Evolutionary conservation across 768 basidiomycete species (phyloP), one percentile per base, ranked within the genome.

Genomic region (Wakefieldia striispora): DNA sequence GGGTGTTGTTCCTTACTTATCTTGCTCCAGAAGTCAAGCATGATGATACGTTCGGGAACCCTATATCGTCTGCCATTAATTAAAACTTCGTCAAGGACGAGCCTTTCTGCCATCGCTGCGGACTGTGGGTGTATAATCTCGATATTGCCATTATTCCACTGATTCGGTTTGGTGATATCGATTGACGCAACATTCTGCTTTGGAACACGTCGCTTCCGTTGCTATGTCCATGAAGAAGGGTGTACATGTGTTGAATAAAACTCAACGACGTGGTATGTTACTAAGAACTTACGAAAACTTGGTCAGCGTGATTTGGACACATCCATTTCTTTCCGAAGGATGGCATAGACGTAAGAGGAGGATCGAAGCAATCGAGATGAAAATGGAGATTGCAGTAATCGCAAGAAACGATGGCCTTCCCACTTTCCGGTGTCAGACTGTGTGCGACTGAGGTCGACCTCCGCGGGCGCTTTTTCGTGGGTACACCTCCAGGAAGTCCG

Each of bases 251-350:
- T 45, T 42, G 23, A 56, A 40, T 39, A 14, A 48, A n/a, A 41
- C 14, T 31, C 47, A 16, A 33, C 14, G 21, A 21, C 26, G 24
- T 36, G n/a, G 29, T 33, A 23, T 45, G 39, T 47, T 31, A 17
- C 40, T 26, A 36, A 41, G 31, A 43, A 74, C 91, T 69, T 64
- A 95, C 95, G 51, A 90, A 67, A 45, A 85, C 78, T 50, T 84
- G 82, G 56, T 97, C 94, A n/a, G 83, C 85, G 64, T 99, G 97
- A 62, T 95, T 92, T 8, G 97, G 97, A 68, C 97, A 99, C 94
- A 95, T 97, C 95, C 95, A 99, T 67, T 95, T 97, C 75, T 85
- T 89, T 57, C 82, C 83, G 50, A 86, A 82, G 12, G 87, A 78
- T 3, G 97, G 97, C 80, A 98, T 85, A 35, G 78, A 78, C 20